Conservation (phyloP, 2,329 filamentous ascomycete genomes). For the Talaromyces sp. region DNA sequence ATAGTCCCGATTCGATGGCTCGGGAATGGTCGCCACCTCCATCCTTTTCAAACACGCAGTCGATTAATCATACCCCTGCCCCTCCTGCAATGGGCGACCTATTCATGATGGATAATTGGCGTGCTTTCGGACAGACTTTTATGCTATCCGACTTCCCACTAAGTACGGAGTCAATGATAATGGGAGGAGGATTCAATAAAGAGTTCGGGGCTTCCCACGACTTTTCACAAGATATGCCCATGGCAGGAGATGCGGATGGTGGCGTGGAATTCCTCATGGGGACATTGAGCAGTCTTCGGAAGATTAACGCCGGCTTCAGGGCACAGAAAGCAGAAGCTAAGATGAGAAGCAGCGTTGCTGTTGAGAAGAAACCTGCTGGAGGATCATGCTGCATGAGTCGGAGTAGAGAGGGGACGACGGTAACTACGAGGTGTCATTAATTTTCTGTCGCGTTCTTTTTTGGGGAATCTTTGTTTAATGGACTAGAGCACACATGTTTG, state of each 20-base stretch:
- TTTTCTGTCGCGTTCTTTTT: not conserved
- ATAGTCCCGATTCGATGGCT: constrained; percentile 4
- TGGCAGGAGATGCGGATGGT: constrained; percentile 32
- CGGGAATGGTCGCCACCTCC: constrained; percentile 1
- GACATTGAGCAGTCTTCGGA: constrained; percentile 42
- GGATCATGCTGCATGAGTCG: constrained; percentile 9
- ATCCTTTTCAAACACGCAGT: constrained; percentile 18
- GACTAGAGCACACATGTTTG: no score
- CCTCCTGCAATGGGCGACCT: not conserved
- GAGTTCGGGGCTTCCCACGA: not conserved
- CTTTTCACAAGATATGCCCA: not conserved
- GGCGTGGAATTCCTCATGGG: constrained; percentile 37
- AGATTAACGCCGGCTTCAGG: constrained; percentile 39
- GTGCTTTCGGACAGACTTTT: constrained; percentile 1
- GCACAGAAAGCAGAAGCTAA: not conserved
- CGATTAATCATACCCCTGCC: not conserved
- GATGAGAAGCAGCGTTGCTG: not conserved
- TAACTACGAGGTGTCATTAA: not conserved
- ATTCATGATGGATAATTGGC: not conserved
- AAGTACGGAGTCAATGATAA: constrained; percentile 14
- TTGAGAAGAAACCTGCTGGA: constrained; percentile 9
- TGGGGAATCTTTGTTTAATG: not conserved
- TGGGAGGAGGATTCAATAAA: constrained; percentile 2
- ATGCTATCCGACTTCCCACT: constrained; percentile 11
- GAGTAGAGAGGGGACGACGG: not conserved